Evolutionary conservation across 495 filamentous ascomycete species (phyloP).

Genomic region (Trichoderma asperelloides): DNA sequence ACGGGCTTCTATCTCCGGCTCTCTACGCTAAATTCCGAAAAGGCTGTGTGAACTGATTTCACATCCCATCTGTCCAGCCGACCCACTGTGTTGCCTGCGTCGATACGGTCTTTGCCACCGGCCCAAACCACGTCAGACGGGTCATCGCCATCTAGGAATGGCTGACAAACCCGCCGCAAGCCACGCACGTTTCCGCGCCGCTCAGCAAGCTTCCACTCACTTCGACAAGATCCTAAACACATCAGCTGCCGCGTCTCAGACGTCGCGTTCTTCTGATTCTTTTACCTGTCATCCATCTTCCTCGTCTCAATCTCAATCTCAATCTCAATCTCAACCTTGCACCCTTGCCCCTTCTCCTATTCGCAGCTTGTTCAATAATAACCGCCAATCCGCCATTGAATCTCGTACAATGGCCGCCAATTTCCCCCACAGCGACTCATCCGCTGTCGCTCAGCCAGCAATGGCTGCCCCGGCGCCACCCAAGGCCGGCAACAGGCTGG

Average conservation of each 20-base stretch:
- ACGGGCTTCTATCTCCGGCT: not conserved
- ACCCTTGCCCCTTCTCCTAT: not conserved
- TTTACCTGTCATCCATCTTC: not conserved
- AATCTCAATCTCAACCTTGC: not conserved
- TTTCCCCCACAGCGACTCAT: not conserved
- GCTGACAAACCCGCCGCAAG: slow-evolving; percentile 10
- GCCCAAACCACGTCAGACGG: slow-evolving; percentile 3
- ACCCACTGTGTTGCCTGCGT: slow-evolving; percentile 5
- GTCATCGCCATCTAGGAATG: slow-evolving; percentile 10
- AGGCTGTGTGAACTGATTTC: not conserved
- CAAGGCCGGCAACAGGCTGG: slow-evolving; percentile 23
- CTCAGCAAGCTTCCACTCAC: not conserved
- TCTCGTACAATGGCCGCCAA: not conserved
- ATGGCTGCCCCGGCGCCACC: not conserved
- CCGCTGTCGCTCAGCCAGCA: not conserved
- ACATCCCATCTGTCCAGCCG: not conserved
- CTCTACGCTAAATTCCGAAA: slow-evolving; percentile 1
- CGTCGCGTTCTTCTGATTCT: too few species aligned
- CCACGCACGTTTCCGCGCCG: slow-evolving; percentile 3
- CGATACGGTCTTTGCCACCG: slow-evolving; percentile 7
- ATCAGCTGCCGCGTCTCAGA: not conserved
- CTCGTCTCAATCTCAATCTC: not conserved
- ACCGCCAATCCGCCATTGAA: not conserved
- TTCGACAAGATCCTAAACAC: not conserved
- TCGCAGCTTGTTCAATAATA: not conserved